These are phyloP conservation scores for Pseudogymnoascus sp. DNA, from an alignment of 2,329 filamentous ascomycete species.

Conservation along the genomic window DNA sequence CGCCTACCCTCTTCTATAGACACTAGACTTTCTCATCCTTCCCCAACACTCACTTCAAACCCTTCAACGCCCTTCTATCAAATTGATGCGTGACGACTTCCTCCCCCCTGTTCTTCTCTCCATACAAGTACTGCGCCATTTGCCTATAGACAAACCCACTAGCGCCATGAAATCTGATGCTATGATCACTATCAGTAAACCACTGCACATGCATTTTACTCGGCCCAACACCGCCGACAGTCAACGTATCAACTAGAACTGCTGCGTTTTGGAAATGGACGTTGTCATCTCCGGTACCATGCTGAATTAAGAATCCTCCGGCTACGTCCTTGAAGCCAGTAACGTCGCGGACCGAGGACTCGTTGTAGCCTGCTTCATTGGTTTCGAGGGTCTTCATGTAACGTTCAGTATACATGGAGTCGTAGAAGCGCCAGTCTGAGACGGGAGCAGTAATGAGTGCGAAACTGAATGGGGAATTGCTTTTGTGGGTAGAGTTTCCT, in stretches of 20 bases:
- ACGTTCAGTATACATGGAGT: slow-evolving; percentile 62
- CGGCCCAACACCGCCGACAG: slow-evolving; percentile 49
- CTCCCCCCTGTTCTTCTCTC: slow-evolving; percentile 47
- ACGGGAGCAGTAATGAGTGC: slow-evolving; percentile 59
- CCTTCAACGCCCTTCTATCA: slow-evolving; percentile 10
- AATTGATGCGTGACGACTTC: slow-evolving; percentile 22
- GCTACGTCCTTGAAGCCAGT: slow-evolving; percentile 54
- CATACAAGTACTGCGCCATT: slow-evolving; percentile 50
- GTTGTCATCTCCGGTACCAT: slow-evolving; percentile 63
- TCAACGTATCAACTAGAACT: slow-evolving; percentile 51
- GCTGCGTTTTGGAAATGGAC: slow-evolving; percentile 63
- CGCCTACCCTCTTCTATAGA: neutral
- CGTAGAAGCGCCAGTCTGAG: slow-evolving; percentile 62
- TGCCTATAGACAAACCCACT: slow-evolving; percentile 52
- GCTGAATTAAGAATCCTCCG: slow-evolving; percentile 54
- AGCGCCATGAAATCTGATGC: slow-evolving; percentile 49
- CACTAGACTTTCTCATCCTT: neutral
- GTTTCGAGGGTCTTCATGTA: slow-evolving; percentile 57
- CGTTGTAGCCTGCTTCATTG: slow-evolving; percentile 53
- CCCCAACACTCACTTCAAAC: neutral
- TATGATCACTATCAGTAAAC: slow-evolving; percentile 59
- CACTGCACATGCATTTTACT: slow-evolving; percentile 54
- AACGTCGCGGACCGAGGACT: slow-evolving; percentile 48
- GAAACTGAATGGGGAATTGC: slow-evolving; percentile 40
- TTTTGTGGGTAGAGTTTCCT: slow-evolving; percentile 36